Evolutionary conservation across 208 protist genomes (phyloP), one percentile per base, ranked within the genome.

Genomic region (Crithidia thermophila): DNA sequence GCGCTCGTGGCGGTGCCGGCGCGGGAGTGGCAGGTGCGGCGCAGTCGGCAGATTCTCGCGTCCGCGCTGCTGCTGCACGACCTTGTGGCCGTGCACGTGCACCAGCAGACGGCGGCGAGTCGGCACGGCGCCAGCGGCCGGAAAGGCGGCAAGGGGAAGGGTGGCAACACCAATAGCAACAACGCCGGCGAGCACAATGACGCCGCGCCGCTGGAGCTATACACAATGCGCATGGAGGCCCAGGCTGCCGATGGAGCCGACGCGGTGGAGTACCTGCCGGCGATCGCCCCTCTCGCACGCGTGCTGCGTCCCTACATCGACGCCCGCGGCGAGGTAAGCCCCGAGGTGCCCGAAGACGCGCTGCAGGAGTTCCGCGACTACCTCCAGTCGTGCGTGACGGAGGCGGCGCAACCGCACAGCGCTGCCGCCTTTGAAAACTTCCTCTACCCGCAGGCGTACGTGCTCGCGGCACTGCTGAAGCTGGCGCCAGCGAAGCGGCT

Each of bases 1-100:
- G 50, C 74, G 47, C 67, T 93, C 20, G 77, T 92, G 47, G 49
- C 58, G 3, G 77, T 89, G 67, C 81, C 85, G 25, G 56, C 72
- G 18, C 50, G 37, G 18, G 66, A 67, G 10, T 67, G 65, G 46
- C 79, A 85, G 47, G 53, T 88, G 37, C 56, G 67, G 8, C 60
- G 76, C n/a, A 85, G 67, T 31, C 68, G 67, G 14, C 78, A 81
- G 40, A 67, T 91, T 1, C 46, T 90, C 21, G 62, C 82, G 31
- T 85, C 79, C 55, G 77, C 91, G 2, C 75, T 93, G 36, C 53
- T 95, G 0, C 58, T 95, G 42, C 84, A 88, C 39, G 90, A 95
- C 77, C 45, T 95, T 47, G 73, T 78, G 0, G 57, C 72, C 4
- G 52, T 91, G 30, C 81, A 85, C 70, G 33, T 45, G 27, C 50